Conservation (phyloP, 306 rosid genomes). For the Mimosa bimucronata region DNA sequence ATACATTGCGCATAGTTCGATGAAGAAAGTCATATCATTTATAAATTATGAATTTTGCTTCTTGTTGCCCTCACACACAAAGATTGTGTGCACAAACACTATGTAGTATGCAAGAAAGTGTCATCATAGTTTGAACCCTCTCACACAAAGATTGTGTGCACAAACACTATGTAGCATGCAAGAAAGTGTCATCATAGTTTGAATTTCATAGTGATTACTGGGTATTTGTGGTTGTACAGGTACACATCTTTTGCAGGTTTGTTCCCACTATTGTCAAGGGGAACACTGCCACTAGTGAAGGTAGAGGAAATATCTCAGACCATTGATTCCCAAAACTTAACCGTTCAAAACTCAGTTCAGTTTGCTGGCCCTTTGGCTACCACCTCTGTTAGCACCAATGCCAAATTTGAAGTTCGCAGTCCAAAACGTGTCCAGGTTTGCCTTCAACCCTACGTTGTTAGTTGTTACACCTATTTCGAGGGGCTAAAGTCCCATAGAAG, state of each 20-base stretch:
- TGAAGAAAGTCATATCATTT: background rate
- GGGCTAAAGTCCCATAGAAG: background rate
- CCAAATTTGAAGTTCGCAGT: conserved; percentile 82
- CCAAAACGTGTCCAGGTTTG: conserved; percentile 87
- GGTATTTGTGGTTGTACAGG: conserved; percentile 44
- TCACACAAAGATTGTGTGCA: background rate
- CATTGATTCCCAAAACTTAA: conserved; percentile 65
- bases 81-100: background rate
- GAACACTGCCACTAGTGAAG: conserved; percentile 65
- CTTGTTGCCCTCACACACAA: background rate
- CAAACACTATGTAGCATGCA: background rate
- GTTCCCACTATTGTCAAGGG: conserved; percentile 78
- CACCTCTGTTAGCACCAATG: conserved; percentile 83
- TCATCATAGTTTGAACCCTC: background rate
- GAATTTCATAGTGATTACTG: background rate
- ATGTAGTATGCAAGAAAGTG: background rate
- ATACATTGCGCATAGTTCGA: background rate
- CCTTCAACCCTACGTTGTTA: background rate
- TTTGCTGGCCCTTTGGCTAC: conserved; percentile 82
- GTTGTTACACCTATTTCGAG: background rate
- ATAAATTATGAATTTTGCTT: background rate
- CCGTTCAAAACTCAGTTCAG: conserved; percentile 82
- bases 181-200: background rate
- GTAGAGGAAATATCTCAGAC: conserved; percentile 93
- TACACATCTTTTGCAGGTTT: conserved; percentile 85